Base-by-base conservation (phyloP, 495 filamentous ascomycete species). In the Hamigera avellanea region DNA sequence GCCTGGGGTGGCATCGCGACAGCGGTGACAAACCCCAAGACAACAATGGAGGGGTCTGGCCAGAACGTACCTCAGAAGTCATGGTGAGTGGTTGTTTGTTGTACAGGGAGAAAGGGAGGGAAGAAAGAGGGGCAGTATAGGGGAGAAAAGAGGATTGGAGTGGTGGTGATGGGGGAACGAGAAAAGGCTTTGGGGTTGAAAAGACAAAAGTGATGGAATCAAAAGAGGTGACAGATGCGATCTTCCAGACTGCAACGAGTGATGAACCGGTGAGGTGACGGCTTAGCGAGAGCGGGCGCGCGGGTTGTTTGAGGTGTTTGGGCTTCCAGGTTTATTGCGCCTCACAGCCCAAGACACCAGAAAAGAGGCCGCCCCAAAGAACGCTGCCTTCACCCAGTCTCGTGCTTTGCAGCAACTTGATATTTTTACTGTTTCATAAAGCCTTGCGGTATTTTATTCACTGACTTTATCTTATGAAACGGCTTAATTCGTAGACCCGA, bases 51-150 rank as follows among this genome's bases (percentile, higher is more conserved):
- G 43, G 57, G 66, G 49, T 52, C 47, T 42, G 57, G 59, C 8
- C 46, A 41, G 33, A 45, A 66, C 64, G 43, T 64, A 67, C 64
- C 60, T 67, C 64, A 63, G 61, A 60, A 63, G 56, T 59, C 64
- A 67, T 67, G 41, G 33, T 62, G 41, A 45, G 43, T 37, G n/a
- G 15, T 8, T 38, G 31, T 31, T 30, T 26, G 15, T 31, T 26
- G 26, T 19, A 26, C 14, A 12, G 32, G 26, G 36, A 35, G 19
- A 6, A 13, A 25, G 15, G 16, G n/a, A 25, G n/a, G 8, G 12
- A 15, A 19, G 2, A 25, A 18, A 15, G 30, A 32, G 10, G 30
- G 17, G 30, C n/a, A n/a, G n/a, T n/a, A n/a, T n/a, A n/a, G 14
- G 6, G 13, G 25, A 9, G 35, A 19, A n/a, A 26, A 14, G 13